Percentiles rank a stretch among this genome's conserved stretches.
Evolutionary conservation across 2,329 filamentous ascomycete genomes (phyloP).

Genomic region (Drechslerella coelobrocha): DNA sequence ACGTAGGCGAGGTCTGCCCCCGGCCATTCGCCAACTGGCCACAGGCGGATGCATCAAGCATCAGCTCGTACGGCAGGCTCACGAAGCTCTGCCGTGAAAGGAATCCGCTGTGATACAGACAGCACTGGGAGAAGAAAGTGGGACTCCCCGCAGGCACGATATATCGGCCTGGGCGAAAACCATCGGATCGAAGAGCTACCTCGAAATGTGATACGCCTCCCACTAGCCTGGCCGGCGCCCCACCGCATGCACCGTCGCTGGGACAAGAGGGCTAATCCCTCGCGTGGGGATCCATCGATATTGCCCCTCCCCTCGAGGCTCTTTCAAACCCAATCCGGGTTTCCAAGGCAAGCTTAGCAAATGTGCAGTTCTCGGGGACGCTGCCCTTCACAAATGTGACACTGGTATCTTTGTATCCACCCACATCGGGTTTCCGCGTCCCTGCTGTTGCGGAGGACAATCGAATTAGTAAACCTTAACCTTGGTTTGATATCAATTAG

Average conservation of each 20-base stretch:
- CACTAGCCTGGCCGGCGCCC: background rate
- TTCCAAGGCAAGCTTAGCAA: background rate
- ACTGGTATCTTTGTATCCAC: background rate
- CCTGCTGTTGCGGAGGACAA: background rate
- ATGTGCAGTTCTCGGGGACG: no score
- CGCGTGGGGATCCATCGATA: background rate
- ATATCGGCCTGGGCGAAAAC: no score
- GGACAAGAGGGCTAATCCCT: background rate
- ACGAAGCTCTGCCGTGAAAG: no score
- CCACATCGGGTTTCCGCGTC: background rate
- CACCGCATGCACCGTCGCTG: background rate
- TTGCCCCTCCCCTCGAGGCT: no score
- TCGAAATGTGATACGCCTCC: background rate
- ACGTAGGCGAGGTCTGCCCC: background rate
- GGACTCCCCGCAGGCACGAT: no score
- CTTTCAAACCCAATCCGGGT: no score
- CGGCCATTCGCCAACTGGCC: background rate
- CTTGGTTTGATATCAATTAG: background rate
- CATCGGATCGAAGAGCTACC: no score
- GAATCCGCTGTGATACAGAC: no score
- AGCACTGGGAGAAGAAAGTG: no score
- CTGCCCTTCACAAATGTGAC: background rate
- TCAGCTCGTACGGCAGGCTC: background rate
- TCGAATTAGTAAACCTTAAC: background rate
- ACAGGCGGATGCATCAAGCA: conserved; percentile 2